Evolutionary conservation across 1,284 basidiomycete species (phyloP).

Genomic region (Neonothopanus nambi): DNA sequence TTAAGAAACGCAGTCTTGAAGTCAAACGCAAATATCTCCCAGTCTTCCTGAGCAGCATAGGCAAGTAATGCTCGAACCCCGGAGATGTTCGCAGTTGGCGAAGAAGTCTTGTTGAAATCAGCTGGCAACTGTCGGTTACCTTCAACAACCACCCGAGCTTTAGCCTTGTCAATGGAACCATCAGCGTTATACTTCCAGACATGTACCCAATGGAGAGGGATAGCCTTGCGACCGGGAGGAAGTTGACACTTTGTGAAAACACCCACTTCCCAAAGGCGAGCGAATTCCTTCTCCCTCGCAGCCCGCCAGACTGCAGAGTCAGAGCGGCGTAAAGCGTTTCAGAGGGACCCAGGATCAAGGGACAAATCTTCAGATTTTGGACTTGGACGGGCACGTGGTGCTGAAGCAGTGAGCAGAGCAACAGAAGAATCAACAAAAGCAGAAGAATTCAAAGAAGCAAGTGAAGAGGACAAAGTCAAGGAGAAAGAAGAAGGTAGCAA

Average conservation of each 20-base stretch:
- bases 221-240: background rate
- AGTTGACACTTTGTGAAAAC: background rate
- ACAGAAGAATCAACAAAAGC: too few relatives aligned
- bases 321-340: background rate
- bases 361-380: too few relatives aligned
- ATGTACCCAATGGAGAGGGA: conserved; percentile 27
- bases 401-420: too few relatives aligned
- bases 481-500: too few relatives aligned
- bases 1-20: conserved; percentile 36
- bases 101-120: conserved; percentile 35
- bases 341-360: too few relatives aligned
- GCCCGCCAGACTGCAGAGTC: background rate
- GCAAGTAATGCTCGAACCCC: conserved; percentile 33
- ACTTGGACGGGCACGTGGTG: too few relatives aligned
- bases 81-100: conserved; percentile 31
- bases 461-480: too few relatives aligned
- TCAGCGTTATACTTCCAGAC: conserved; percentile 27
- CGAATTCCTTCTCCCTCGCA: background rate
- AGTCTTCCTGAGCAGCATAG: too few relatives aligned
- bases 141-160: conserved; percentile 34
- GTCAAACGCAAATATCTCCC: conserved; percentile 23
- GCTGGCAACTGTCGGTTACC: conserved; percentile 34
- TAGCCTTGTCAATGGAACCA: conserved; percentile 27
- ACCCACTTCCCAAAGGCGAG: background rate
- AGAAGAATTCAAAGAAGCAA: too few relatives aligned